Evolutionary conservation across 805 yeast genomes (phyloP).

Genomic region (Lachancea mirantina): DNA sequence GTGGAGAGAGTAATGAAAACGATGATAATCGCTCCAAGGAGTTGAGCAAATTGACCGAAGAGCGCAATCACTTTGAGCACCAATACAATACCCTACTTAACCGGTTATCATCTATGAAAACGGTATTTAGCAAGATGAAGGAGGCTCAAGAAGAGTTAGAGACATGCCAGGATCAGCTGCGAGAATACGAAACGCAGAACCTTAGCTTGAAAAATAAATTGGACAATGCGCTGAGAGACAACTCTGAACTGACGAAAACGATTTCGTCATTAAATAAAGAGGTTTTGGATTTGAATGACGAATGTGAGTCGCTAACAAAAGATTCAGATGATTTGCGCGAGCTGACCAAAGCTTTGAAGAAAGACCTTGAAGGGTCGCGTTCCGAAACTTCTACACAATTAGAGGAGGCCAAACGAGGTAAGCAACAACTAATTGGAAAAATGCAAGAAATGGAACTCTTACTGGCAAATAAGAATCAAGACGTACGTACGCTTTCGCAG

Average conservation of each 20-base stretch:
- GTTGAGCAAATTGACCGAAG: slow-evolving; percentile 36
- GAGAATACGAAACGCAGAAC: slow-evolving; percentile 40
- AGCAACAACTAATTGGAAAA: slow-evolving; percentile 16
- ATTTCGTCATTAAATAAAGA: slow-evolving; percentile 36
- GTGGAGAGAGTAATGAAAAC: slow-evolving; percentile 7
- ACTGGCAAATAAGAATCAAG: slow-evolving; percentile 31
- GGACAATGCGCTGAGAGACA: slow-evolving; percentile 30
- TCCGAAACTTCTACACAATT: slow-evolving; percentile 26
- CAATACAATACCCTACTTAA: slow-evolving; percentile 57
- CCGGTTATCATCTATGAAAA: slow-evolving; percentile 64
- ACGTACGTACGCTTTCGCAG: slow-evolving; percentile 29
- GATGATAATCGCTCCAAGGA: slow-evolving; percentile 22
- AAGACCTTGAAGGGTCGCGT: slow-evolving; percentile 31
- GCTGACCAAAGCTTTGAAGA: slow-evolving; percentile 35
- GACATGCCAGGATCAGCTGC: slow-evolving; percentile 43
- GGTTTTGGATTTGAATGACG: slow-evolving; percentile 42
- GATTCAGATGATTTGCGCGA: slow-evolving; percentile 46
- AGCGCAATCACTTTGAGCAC: slow-evolving; percentile 49
- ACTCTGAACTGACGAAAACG: slow-evolving; percentile 29
- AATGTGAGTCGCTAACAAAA: slow-evolving; percentile 41
- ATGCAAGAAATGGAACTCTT: slow-evolving; percentile 36
- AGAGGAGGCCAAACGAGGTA: slow-evolving; percentile 27
- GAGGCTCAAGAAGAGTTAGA: slow-evolving; percentile 59
- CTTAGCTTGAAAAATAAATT: slow-evolving; percentile 30
- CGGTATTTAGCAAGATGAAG: slow-evolving; percentile 66